Base-by-base conservation (phyloP, 148 eudicot species). In the Rhododendron kiyosumense region DNA sequence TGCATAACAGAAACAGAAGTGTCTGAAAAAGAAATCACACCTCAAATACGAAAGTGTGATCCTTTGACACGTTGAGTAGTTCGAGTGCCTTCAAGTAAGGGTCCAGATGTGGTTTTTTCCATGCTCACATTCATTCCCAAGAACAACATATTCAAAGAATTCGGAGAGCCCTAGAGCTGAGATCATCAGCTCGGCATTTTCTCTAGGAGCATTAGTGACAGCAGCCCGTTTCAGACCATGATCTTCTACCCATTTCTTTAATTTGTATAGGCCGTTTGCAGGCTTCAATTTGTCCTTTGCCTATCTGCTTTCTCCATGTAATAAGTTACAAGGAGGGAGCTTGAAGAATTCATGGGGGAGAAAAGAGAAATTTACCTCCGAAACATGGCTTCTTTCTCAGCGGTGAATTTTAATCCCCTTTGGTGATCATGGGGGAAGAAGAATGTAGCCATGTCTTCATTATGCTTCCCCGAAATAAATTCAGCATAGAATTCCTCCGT, bases 151-250 rank as follows among this genome's bases (percentile, higher is more conserved):
- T 51, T 94, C 92, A 86, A 96, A 95, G 93, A 96, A 96, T 14
- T 95, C 93, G 17, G 94, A 71, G 48, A 95, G 94, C 34, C 98
- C 98, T 18, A 96, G 94, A 81, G 89, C 75, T 61, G 95, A 92
- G 86, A 96, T 88, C 93, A 96, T 95, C 85, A 95, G 89, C 83
- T 96, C 98, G 2, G 98, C 99, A 90, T 96, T 96, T 79, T 83
- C 85, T 86, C 90, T 91, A 30, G 98, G 99, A 83, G 99, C 98
- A 85, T 96, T 96, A 4, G 99, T 95, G 34, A 96, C 99, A 34
- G 99, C 98, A 75, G 99, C 98, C 73, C 98, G 92, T 88, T 92
- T 96, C 88, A 96, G 86, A 32, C 98, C 98, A 86, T 77, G 96
- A 28, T 92, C 98, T 92, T 95, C 91, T 4, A 95, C 79, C 99